These are phyloP conservation scores for Alternaria arborescens DNA, from an alignment of 2,329 filamentous ascomycete species.

Conservation along the genomic window DNA sequence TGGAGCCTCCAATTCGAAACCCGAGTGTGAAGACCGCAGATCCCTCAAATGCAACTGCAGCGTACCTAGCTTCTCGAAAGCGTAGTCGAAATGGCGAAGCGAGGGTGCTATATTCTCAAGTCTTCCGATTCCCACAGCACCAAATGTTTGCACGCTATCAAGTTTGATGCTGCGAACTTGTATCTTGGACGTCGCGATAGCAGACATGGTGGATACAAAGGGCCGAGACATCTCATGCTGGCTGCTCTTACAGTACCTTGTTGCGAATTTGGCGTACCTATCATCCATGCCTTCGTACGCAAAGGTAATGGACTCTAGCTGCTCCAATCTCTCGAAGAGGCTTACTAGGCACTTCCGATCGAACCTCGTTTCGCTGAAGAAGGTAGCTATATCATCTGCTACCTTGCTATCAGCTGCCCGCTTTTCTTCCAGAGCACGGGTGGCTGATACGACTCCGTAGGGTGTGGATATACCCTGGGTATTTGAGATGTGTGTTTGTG, in stretches of 20 bases:
- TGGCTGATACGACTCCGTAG: not conserved
- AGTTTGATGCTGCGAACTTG: conserved; percentile 18
- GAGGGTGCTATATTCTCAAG: conserved; percentile 29
- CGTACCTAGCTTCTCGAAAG: conserved; percentile 24
- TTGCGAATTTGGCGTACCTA: conserved; percentile 23
- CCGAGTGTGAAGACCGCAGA: conserved; percentile 34
- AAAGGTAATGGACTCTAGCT: conserved; percentile 17
- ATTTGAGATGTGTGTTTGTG: conserved; percentile 20
- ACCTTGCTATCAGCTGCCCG: conserved; percentile 8
- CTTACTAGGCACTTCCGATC: conserved; percentile 30
- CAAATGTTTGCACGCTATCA: conserved; percentile 7
- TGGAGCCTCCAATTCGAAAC: conserved; percentile 30
- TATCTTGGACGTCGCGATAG: conserved; percentile 26
- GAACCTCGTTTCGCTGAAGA: conserved; percentile 39
- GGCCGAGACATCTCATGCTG: conserved; percentile 42
- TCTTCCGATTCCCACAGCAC: conserved; percentile 33
- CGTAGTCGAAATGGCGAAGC: conserved; percentile 20
- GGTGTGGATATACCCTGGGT: conserved; percentile 9
- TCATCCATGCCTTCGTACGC: conserved; percentile 25
- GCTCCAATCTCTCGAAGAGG: conserved; percentile 25
- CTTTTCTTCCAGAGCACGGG: conserved; percentile 10
- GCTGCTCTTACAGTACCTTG: conserved; percentile 31
- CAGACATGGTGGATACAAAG: conserved; percentile 35
- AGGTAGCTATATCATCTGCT: conserved; percentile 21
- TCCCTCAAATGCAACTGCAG: conserved; percentile 40